Evolutionary conservation across 345 rosid species (phyloP).

Genomic region (Erodium maritimum): DNA sequence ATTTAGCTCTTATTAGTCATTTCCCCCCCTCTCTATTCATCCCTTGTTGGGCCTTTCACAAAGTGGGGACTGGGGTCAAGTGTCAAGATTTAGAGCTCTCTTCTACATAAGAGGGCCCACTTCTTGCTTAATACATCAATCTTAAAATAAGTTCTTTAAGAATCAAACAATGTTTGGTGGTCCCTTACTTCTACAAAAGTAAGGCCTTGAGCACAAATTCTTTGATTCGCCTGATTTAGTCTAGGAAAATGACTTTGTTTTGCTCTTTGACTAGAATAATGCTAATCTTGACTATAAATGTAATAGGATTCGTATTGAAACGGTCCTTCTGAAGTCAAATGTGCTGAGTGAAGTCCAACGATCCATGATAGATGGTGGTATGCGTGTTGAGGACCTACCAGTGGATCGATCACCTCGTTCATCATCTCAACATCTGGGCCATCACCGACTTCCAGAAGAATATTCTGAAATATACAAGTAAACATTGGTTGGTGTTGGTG

Average conservation of each 20-base stretch:
- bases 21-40: too few species aligned
- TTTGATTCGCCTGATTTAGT: too few species aligned
- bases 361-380: conserved; percentile 83
- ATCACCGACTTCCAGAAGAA: conserved; percentile 28
- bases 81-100: too few species aligned
- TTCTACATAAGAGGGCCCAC: too few species aligned
- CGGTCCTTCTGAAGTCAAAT: conserved; percentile 71
- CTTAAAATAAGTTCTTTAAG: too few species aligned
- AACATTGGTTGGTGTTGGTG: conserved; percentile 59
- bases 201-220: too few species aligned
- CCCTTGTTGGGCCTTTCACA: too few species aligned
- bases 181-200: too few species aligned
- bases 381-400: conserved; percentile 84
- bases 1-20: too few species aligned
- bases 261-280: not conserved
- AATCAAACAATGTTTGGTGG: too few species aligned
- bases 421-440: conserved; percentile 33
- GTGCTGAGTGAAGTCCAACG: conserved; percentile 82
- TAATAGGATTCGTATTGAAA: conserved; percentile 67
- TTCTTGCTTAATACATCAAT: too few species aligned
- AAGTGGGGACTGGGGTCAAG: too few species aligned
- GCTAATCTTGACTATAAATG: conserved; percentile 12
- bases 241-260: not conserved
- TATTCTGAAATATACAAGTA: conserved; percentile 42
- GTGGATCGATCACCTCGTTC: conserved; percentile 44